A percentile compares a stretch with the other conserved stretches of the same genome.
Evolutionary conservation across 441 rosid species (phyloP).

Genomic region (Populus hybrid): DNA sequence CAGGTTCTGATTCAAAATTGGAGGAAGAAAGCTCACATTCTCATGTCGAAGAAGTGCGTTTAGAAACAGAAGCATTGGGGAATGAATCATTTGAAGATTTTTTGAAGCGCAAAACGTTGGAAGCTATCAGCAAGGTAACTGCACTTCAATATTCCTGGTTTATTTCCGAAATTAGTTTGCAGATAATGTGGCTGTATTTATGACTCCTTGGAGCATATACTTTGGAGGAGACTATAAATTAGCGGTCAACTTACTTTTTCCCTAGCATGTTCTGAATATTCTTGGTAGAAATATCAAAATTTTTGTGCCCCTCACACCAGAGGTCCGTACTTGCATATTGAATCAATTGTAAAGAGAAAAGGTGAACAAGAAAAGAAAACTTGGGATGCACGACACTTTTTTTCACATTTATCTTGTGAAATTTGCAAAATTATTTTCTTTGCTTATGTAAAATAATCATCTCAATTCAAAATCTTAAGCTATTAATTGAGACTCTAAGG

Average conservation of each 20-base stretch:
- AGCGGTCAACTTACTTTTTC: not conserved
- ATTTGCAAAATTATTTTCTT: not conserved
- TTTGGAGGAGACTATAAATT: not conserved
- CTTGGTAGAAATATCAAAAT: not conserved
- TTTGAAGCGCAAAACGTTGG: conserved; percentile 31
- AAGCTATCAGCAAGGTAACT: conserved; percentile 53
- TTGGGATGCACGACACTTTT: not conserved
- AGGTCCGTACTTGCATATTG: not conserved
- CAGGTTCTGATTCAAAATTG: conserved; percentile 33
- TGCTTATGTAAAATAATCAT: not conserved
- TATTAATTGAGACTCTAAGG: no score
- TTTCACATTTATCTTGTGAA: not conserved
- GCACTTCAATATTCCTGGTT: conserved; percentile 4
- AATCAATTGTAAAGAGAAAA: not conserved
- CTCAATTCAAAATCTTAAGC: no score
- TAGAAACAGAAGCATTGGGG: conserved; percentile 36
- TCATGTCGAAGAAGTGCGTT: conserved; percentile 29
- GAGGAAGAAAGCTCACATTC: conserved; percentile 31
- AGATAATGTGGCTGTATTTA: not conserved
- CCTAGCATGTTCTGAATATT: not conserved
- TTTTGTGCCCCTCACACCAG: no score
- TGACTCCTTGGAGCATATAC: not conserved
- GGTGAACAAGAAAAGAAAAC: not conserved
- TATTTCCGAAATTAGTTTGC: conserved; percentile 1
- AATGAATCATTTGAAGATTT: conserved; percentile 34